Conservation (phyloP, 257 asterid genomes). For the Henckelia pumila region DNA sequence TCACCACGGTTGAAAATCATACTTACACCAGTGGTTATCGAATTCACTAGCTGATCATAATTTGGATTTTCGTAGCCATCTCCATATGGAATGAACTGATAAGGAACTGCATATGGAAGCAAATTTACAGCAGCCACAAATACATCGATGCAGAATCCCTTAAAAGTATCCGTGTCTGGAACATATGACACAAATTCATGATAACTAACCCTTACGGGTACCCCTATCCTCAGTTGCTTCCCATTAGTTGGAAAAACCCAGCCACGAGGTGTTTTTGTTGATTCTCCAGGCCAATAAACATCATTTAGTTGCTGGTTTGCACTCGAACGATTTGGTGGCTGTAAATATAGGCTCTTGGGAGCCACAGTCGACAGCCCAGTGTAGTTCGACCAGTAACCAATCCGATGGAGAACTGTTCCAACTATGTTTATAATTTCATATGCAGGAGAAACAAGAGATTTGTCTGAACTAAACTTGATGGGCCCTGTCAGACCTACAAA, state of each 20-base stretch:
- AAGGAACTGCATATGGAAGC: conserved; percentile 86
- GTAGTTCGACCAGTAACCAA: conserved; percentile 87
- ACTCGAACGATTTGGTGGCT: conserved; percentile 52
- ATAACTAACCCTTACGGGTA: conserved; percentile 72
- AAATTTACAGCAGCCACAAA: conserved; percentile 76
- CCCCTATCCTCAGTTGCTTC: conserved; percentile 71
- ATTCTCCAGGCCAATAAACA: conserved; percentile 94
- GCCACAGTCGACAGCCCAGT: conserved; percentile 68
- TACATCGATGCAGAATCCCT: conserved; percentile 92
- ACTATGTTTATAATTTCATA: conserved; percentile 73
- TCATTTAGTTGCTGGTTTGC: conserved; percentile 43
- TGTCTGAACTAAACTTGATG: conserved; percentile 57
- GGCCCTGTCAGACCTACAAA: conserved; percentile 76
- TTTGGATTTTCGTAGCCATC: conserved; percentile 69
- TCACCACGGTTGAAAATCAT: conserved; percentile 3
- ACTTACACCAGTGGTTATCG: conserved; percentile 78
- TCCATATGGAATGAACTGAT: conserved; percentile 78
- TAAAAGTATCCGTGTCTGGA: conserved; percentile 51
- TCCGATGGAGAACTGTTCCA: conserved; percentile 71
- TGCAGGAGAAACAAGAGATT: conserved; percentile 57
- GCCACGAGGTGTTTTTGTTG: conserved; percentile 71
- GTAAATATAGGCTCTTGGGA: conserved; percentile 56
- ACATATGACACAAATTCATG: conserved; percentile 76
- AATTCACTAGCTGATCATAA: conserved; percentile 58
- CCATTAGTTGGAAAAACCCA: conserved; percentile 95